phyloP scores from a whole-genome alignment of 257 asterid genomes.

The Fraxinus anomala region DNA sequence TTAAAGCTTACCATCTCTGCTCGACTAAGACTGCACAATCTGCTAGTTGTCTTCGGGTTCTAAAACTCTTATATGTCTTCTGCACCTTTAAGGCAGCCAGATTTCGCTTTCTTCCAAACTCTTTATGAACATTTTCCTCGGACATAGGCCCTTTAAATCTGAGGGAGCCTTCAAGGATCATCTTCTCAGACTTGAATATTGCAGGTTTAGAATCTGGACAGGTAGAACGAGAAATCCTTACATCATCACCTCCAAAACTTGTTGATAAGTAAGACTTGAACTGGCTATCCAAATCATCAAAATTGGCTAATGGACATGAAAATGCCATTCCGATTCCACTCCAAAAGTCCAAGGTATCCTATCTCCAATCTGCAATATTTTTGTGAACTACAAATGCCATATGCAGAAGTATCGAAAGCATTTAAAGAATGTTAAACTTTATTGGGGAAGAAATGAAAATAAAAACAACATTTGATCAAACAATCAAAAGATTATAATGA shows the following conservation, averaged over 20 bases:
- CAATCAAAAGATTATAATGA: too few species aligned
- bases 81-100: constrained; percentile 74
- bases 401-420: too few species aligned
- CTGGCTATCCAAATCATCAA: constrained; percentile 46
- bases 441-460: too few species aligned
- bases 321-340: background rate
- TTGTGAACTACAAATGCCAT: background rate
- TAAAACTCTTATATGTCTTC: constrained; percentile 79
- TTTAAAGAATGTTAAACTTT: background rate
- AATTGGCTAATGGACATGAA: constrained; percentile 43
- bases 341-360: background rate
- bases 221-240: constrained; percentile 21
- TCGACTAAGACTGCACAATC: too few species aligned
- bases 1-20: too few species aligned
- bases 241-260: constrained; percentile 40
- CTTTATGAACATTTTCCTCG: constrained; percentile 22
- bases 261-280: constrained; percentile 40
- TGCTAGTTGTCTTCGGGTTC: constrained; percentile 78
- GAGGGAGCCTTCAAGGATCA: constrained; percentile 55
- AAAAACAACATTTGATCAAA: too few species aligned
- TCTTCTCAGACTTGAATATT: constrained; percentile 40
- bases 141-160: constrained; percentile 47
- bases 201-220: constrained; percentile 10
- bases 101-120: constrained; percentile 38
- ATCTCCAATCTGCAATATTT: constrained; percentile 11